Evolutionary conservation across 78 protist genomes (phyloP), one percentile per base, ranked within the genome.

Genomic region (Creolimax fragrantissima): DNA sequence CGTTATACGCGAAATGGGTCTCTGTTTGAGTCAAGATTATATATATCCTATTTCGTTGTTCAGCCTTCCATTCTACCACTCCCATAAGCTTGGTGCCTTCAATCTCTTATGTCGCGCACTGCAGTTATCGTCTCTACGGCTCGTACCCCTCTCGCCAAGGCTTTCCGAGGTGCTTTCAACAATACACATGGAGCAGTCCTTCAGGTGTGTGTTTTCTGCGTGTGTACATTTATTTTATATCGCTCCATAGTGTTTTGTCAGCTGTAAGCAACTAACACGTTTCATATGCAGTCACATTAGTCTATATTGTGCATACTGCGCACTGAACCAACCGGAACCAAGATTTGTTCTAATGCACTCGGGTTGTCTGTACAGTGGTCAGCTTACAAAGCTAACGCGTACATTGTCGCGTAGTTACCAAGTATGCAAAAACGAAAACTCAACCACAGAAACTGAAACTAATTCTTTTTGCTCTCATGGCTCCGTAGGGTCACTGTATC

Each of bases 111-210:
- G 91, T 42, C 43, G 39, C 74, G 74, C 74, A 58, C 74, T 32
- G 92, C 6, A 36, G 92, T 74, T 35, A 43, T 90, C 45, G 88
- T 90, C 17, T 6, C 42, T 39, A 74, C 93, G 4, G 91, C 44
- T 42, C 90, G 97, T 43, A 95, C 96, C 37, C 94, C 95, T 4
- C 88, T 95, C 90, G 85, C 91, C 81, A 93, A 93, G 90, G 96
- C 96, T 32, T 86, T 88, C 42, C 93, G 95, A 47, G 97, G 97
- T 32, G 92, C 91, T 44, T 94, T 96, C 92, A 92, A 93, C 81
- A 96, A 96, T 42, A 95, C 96, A n/a, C 92, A 81, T 81, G 94
- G 95, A 43, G 95, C 83, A 44, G 95, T 85, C 83, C 42, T 96
- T 84, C 94, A 94, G 45, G 95, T 94, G 44, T 92, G 94, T 85